Evolutionary conservation across 1,139 yeast species (phyloP), one percentile per base, ranked within the genome.

Genomic region (Chernovozyma sophiae-reginae): DNA sequence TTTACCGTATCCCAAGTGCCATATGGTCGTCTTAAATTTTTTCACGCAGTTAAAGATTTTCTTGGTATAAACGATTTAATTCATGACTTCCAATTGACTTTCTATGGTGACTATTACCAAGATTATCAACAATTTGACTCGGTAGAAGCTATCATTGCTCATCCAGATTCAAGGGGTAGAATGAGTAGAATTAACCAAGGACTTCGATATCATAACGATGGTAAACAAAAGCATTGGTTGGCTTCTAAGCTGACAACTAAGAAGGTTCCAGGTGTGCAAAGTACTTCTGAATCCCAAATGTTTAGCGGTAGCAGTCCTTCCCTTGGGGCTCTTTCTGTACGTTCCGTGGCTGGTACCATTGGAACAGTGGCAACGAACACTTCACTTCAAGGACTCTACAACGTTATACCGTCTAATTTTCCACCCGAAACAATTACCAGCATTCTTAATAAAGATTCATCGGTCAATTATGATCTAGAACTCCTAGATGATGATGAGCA

Each of bases 91-190:
- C 77, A 72, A 49, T 55, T 72, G 37, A 85, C 95, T 0, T 77
- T 86, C 49, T 68, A 78, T 42, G 96, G 96, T 2, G 81, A 78
- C 42, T 71, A 74, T 39, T 92, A 92, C 58, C 63, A 63, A 40
- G 89, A 85, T 48, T 90, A 86, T 54, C 74, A 84, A 41, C 80
- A 79, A 43, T 92, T 90, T 60, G 96, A 90, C 53, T 79, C 94
- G 0, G 82, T 82, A 0, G 89, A 84, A 46, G 81, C 85, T 0
- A 52, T 76, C 20, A 69, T 82, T 30, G 83, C 86, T 2, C 89
- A 81, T 45, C 87, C 87, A 1, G 74, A 73, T 24, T 74, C 86
- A 1, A 65, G 68, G 15, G 79, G 92, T 0, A 63, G 94, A 36
- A 68, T 77, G 68, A 79, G 84, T 37, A 73, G 95, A 43, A 75